phyloP scores from a whole-genome alignment of 2,329 filamentous ascomycete species.

The Phialophora expanda region DNA sequence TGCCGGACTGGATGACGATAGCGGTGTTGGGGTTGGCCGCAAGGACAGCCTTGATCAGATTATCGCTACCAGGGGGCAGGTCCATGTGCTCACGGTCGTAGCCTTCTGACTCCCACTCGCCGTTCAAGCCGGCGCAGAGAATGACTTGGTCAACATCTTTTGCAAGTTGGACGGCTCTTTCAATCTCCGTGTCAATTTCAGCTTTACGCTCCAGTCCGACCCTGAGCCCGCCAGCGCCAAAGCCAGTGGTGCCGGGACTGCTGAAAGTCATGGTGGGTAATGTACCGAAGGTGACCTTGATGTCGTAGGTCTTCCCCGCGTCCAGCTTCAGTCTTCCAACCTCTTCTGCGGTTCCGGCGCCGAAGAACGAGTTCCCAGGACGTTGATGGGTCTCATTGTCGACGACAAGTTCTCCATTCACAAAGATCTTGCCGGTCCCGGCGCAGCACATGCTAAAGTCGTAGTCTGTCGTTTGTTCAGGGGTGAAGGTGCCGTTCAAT shows the following conservation, averaged over 20 bases:
- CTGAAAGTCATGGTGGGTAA: slow-evolving; percentile 64
- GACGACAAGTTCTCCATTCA: slow-evolving; percentile 67
- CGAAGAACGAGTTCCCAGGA: slow-evolving; percentile 69
- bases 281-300: slow-evolving; percentile 66
- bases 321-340: slow-evolving; percentile 63
- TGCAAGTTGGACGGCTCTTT: slow-evolving; percentile 70
- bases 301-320: slow-evolving; percentile 63
- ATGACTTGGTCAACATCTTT: slow-evolving; percentile 76
- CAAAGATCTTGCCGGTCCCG: slow-evolving; percentile 68
- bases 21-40: slow-evolving; percentile 71
- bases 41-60: slow-evolving; percentile 67
- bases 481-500: slow-evolving; percentile 64
- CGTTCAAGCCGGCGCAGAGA: slow-evolving; percentile 76
- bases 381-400: slow-evolving; percentile 70
- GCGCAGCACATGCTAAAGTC: slow-evolving; percentile 70
- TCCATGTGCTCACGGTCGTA: slow-evolving; percentile 64
- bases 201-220: slow-evolving; percentile 66
- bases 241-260: slow-evolving; percentile 54
- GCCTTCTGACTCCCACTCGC: slow-evolving; percentile 81
- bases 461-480: slow-evolving; percentile 65
- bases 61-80: slow-evolving; percentile 57
- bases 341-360: slow-evolving; percentile 68
- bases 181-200: slow-evolving; percentile 64
- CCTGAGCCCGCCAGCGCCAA: slow-evolving; percentile 64
- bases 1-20: slow-evolving; percentile 78